Evolutionary conservation across 2,329 filamentous ascomycete species (phyloP).

Genomic region (Pezicula rhizophila): DNA sequence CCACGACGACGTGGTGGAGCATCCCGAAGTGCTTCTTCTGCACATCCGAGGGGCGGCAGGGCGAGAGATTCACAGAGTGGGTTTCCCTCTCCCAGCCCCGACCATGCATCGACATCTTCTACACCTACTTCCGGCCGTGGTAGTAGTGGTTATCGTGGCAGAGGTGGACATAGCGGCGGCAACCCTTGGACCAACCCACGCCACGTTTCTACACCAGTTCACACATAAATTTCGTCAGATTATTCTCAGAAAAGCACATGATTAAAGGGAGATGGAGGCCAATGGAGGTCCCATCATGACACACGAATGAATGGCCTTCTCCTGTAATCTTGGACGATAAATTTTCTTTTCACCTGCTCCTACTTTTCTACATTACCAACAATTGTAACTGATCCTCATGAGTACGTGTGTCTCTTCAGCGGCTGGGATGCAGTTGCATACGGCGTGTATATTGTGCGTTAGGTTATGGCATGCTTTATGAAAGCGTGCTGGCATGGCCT

Average conservation of each 20-base stretch:
- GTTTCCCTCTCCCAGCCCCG: slow-evolving; percentile 18
- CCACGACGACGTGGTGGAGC: slow-evolving; percentile 23
- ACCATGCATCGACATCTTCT: slow-evolving; percentile 16
- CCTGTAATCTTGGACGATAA: slow-evolving; percentile 13
- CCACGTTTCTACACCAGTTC: slow-evolving; percentile 22
- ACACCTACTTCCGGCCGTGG: slow-evolving; percentile 16
- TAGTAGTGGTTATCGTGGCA: slow-evolving; percentile 15
- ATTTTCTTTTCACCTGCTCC: slow-evolving; percentile 21
- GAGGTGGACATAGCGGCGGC: slow-evolving; percentile 14
- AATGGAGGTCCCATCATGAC: no score
- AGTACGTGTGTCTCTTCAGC: slow-evolving; percentile 23
- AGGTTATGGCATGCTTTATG: slow-evolving; percentile 15
- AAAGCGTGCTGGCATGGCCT: slow-evolving; percentile 7
- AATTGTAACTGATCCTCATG: slow-evolving; percentile 27
- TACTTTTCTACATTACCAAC: slow-evolving; percentile 20
- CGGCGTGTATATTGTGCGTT: slow-evolving; percentile 24
- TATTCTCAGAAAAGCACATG: slow-evolving; percentile 1
- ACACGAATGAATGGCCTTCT: slow-evolving; percentile 6
- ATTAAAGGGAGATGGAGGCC: not conserved
- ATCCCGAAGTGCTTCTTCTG: slow-evolving; percentile 18
- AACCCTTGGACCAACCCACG: slow-evolving; percentile 5
- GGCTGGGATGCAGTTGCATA: slow-evolving; percentile 22
- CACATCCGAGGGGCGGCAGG: slow-evolving; percentile 23
- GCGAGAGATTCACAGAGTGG: slow-evolving; percentile 21
- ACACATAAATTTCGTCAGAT: slow-evolving; percentile 17